These are phyloP conservation scores for Uronychia setigera DNA, from an alignment of 73 alveolate species.

Conservation along the genomic window DNA sequence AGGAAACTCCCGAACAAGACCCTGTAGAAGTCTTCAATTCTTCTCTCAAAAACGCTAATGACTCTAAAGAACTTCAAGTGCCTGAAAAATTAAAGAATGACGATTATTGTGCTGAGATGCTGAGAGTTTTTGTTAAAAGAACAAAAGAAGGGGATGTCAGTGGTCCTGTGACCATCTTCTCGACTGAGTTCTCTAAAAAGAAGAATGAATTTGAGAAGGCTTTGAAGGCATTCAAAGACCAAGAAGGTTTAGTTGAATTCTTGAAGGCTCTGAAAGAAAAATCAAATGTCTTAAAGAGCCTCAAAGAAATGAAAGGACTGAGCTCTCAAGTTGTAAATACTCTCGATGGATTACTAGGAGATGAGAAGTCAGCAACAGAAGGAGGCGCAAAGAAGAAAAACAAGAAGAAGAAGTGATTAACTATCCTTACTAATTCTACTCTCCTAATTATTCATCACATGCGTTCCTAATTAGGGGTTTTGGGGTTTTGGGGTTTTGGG, in stretches of 20 bases:
- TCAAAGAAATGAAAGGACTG: neutral
- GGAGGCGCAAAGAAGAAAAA: no score
- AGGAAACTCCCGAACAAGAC: no score
- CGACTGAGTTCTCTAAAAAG: neutral
- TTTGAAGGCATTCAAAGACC: neutral
- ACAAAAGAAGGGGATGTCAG: neutral
- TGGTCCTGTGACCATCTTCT: neutral
- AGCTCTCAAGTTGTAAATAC: no score
- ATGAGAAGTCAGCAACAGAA: no score
- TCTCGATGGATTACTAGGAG: no score
- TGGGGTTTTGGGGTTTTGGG: no score
- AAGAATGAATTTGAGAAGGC: neutral
- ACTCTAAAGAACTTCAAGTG: neutral
- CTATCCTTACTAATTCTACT: no score
- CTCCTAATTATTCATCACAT: no score
- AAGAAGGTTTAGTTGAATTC: neutral
- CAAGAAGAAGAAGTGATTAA: no score
- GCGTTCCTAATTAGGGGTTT: no score
- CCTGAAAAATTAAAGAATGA: neutral
- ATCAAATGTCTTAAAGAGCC: neutral
- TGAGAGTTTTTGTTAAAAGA: neutral
- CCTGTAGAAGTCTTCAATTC: neutral
- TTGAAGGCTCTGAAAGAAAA: neutral
- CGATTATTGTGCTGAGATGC: neutral
- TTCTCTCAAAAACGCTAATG: neutral